These are phyloP conservation scores for Sutorius eximius DNA, from an alignment of 1,284 basidiomycete species.

Conservation along the genomic window DNA sequence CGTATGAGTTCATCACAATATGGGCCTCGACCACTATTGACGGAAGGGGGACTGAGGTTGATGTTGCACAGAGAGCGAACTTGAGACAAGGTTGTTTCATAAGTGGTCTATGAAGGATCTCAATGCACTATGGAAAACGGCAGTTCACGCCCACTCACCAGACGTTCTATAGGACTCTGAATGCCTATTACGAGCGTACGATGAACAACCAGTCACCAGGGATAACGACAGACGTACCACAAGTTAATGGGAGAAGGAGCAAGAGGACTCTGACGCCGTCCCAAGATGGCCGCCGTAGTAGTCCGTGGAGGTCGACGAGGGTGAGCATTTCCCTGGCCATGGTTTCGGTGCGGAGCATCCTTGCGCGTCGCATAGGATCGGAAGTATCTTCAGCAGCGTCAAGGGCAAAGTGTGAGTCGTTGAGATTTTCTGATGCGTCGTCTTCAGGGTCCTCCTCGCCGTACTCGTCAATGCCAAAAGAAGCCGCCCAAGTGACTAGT, in stretches of 20 bases:
- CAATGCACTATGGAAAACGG: neutral
- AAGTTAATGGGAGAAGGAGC: conserved; percentile 76
- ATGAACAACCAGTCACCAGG: conserved; percentile 13
- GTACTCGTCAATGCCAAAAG: conserved; percentile 79
- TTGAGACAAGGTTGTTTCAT: conserved; percentile 61
- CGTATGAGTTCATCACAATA: conserved; percentile 65
- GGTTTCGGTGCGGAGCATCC: conserved; percentile 37
- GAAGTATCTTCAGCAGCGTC: conserved; percentile 21
- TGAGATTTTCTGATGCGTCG: conserved; percentile 23
- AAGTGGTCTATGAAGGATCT: conserved; percentile 45
- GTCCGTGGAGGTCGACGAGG: conserved; percentile 74
- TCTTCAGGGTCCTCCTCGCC: conserved; percentile 39
- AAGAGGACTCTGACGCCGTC: conserved; percentile 81
- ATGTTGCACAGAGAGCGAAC: conserved; percentile 71
- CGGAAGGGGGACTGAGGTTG: conserved; percentile 42
- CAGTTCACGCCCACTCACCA: conserved; percentile 35
- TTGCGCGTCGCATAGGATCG: conserved; percentile 21
- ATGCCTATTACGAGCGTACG: conserved; percentile 37
- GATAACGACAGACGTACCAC: conserved; percentile 49
- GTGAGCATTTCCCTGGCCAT: conserved; percentile 76
- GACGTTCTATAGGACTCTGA: conserved; percentile 50
- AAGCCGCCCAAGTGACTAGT: conserved; percentile 82
- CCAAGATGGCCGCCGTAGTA: conserved; percentile 81
- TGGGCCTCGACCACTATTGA: conserved; percentile 52
- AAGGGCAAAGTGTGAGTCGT: conserved; percentile 9